A percentile compares a stretch with the other conserved stretches of the same genome.
Evolutionary conservation across 1,284 basidiomycete species (phyloP).

Genomic region (Ceratobasidium theobromae): DNA sequence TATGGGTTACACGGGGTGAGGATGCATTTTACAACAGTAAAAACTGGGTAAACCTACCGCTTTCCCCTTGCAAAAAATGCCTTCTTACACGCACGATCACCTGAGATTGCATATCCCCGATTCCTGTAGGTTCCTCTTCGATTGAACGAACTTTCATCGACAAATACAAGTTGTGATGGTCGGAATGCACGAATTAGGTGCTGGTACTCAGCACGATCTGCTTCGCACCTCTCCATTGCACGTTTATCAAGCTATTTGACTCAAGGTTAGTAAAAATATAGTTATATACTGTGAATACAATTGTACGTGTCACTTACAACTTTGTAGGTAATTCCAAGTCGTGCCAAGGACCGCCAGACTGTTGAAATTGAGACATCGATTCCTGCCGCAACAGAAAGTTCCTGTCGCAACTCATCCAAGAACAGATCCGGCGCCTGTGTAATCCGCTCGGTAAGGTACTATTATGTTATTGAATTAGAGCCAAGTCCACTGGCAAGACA

Average conservation of each 20-base stretch:
- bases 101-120: conserved; percentile 26
- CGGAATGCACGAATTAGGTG: neutral
- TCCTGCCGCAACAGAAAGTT: neutral
- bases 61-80: conserved; percentile 31
- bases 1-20: neutral
- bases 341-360: neutral
- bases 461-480: neutral
- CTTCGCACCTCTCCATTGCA: neutral
- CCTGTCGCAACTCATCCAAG: neutral
- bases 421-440: neutral
- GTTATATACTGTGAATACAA: neutral
- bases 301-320: neutral
- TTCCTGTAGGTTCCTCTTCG: conserved; percentile 6
- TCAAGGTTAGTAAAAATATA: neutral
- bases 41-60: conserved; percentile 12
- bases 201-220: neutral
- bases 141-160: conserved; percentile 34
- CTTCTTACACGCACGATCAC: conserved; percentile 5
- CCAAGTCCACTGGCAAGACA: too few relatives aligned
- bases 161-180: conserved; percentile 34
- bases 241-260: neutral
- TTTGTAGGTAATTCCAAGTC: conserved; percentile 3
- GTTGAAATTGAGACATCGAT: neutral
- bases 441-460: neutral
- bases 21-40: neutral